Conservation (phyloP, 306 rosid species). For the Dalbergia cochinchinensis region DNA sequence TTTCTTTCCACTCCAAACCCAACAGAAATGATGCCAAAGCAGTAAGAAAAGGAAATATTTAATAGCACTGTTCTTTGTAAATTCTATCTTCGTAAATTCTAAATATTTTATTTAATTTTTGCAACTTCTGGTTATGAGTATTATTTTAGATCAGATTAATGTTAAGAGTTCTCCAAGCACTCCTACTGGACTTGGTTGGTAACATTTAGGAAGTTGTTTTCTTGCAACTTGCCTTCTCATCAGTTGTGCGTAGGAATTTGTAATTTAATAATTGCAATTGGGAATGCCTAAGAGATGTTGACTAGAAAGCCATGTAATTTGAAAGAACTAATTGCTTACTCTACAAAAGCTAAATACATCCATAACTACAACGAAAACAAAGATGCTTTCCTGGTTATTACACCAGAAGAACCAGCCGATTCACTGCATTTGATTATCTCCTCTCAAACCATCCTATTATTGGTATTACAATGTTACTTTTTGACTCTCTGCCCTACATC, state of each 20-base stretch:
- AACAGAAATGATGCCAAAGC: not conserved
- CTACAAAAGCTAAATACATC: not conserved
- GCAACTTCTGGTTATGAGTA: not conserved
- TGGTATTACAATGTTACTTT: not conserved
- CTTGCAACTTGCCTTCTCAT: not conserved
- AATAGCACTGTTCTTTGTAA: not conserved
- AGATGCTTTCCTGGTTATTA: not conserved
- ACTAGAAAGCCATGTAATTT: not conserved
- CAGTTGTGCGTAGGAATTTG: not conserved
- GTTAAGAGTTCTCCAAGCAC: not conserved
- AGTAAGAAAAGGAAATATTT: not conserved
- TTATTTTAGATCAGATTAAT: not conserved
- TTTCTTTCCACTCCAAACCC: no score
- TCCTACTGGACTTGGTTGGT: not conserved
- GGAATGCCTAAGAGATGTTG: slow-evolving; percentile 6
- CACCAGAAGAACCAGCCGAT: not conserved
- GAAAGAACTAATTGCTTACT: not conserved
- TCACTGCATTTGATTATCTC: not conserved
- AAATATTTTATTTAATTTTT: not conserved
- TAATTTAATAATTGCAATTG: slow-evolving; percentile 1
- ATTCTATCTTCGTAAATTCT: not conserved
- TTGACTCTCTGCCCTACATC: not conserved
- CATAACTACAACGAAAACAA: not conserved
- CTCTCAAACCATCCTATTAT: not conserved
- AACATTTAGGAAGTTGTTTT: no score